Evolutionary conservation across 768 basidiomycete species (phyloP).

Genomic region (Mycena polygramma): DNA sequence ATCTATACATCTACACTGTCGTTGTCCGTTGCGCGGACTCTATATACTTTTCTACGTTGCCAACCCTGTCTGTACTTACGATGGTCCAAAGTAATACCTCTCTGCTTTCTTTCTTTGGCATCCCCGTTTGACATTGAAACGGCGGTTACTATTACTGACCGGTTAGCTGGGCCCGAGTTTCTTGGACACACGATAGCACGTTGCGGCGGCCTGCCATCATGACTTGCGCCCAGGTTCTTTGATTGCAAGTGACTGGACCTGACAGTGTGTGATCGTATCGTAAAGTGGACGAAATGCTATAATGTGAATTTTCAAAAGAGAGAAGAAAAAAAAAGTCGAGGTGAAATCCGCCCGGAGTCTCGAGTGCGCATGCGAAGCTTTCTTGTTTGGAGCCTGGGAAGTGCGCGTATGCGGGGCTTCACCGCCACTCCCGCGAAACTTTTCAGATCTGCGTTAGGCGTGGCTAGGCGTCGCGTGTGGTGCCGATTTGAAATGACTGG

Average conservation of each 20-base stretch:
- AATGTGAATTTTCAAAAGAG: not conserved
- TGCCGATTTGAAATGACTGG: slow-evolving; percentile 13
- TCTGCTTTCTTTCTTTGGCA: slow-evolving; percentile 1
- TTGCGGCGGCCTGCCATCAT: not conserved
- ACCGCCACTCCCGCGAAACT: slow-evolving; percentile 27
- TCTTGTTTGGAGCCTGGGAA: slow-evolving; percentile 2
- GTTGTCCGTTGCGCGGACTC: slow-evolving; percentile 19
- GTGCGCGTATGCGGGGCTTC: slow-evolving; percentile 9
- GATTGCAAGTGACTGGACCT: slow-evolving; percentile 1
- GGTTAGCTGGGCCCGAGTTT: not conserved
- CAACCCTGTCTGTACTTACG: slow-evolving; percentile 9
- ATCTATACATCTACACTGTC: slow-evolving; percentile 21
- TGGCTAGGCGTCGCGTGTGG: not conserved
- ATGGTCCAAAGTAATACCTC: slow-evolving; percentile 13
- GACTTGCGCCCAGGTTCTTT: slow-evolving; percentile 3
- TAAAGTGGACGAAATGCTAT: not conserved
- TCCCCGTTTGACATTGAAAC: not conserved
- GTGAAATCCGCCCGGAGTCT: not conserved
- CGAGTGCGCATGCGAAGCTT: not conserved
- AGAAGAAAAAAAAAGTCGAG: not conserved
- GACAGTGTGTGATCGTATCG: slow-evolving; percentile 11
- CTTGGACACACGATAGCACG: not conserved
- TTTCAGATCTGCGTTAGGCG: slow-evolving; percentile 16
- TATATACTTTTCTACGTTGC: not conserved
- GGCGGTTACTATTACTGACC: too few relatives aligned